Percentiles rank a stretch among this genome's conserved stretches.
These are phyloP conservation scores for Clonostachys rosea DNA, from an alignment of 2,329 filamentous ascomycete genomes.

Conservation along the genomic window DNA sequence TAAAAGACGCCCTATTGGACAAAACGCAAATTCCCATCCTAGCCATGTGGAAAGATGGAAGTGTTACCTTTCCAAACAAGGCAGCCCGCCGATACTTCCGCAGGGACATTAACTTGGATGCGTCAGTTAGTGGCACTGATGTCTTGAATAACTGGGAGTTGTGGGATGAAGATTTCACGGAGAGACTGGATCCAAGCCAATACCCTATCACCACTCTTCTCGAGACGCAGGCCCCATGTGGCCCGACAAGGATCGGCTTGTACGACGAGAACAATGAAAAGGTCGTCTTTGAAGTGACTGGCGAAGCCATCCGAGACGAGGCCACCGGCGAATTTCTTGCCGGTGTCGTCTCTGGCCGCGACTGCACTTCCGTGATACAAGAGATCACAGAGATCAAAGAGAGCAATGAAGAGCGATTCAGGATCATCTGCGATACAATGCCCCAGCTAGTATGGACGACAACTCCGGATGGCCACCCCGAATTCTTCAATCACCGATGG, in stretches of 20 bases:
- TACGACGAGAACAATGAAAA: conserved; percentile 45
- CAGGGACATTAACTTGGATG: conserved; percentile 30
- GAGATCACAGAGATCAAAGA: conserved; percentile 66
- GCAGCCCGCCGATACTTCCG: conserved; percentile 52
- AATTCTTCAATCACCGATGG: conserved; percentile 77
- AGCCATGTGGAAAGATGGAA: conserved; percentile 78
- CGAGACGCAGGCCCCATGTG: conserved; percentile 55
- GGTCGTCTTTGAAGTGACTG: conserved; percentile 59
- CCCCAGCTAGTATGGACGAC: conserved; percentile 73
- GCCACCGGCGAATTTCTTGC: conserved; percentile 68
- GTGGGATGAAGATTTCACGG: conserved; percentile 64
- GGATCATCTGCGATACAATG: conserved; percentile 71
- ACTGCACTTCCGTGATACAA: conserved; percentile 66
- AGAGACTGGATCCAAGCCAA: conserved; percentile 50
- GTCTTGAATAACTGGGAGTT: conserved; percentile 56
- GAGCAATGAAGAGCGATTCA: conserved; percentile 69
- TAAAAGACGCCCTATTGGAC: conserved; percentile 75
- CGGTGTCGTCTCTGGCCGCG: conserved; percentile 66
- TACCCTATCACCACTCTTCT: conserved; percentile 64
- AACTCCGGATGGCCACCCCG: conserved; percentile 57
- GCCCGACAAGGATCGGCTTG: conserved; percentile 58
- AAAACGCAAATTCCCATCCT: conserved; percentile 71
- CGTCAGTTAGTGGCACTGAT: conserved; percentile 42
- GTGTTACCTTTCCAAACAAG: conserved; percentile 68
- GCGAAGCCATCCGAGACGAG: conserved; percentile 64